Percentiles rank a stretch among this genome's conserved stretches.
These are phyloP conservation scores for Melanogaster broomeanus DNA, from an alignment of 768 basidiomycete species.

Conservation along the genomic window DNA sequence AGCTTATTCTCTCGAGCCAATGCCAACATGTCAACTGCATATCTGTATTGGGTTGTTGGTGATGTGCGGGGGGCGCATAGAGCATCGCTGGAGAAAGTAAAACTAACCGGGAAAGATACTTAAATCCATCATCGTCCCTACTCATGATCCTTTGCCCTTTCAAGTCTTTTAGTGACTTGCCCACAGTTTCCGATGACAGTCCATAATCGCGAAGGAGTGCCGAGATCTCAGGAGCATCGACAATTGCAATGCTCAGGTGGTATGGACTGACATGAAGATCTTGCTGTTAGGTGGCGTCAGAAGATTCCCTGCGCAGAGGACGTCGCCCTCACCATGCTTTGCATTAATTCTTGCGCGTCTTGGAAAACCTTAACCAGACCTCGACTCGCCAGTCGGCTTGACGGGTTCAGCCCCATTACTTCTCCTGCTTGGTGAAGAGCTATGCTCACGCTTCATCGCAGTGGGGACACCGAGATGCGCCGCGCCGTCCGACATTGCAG, in stretches of 20 bases:
- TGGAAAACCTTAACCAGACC: conserved; percentile 1
- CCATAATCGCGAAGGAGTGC: background rate
- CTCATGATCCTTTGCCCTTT: background rate
- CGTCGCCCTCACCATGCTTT: background rate
- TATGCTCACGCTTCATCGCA: background rate
- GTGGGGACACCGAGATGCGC: background rate
- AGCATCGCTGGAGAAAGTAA: background rate
- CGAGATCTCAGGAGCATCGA: background rate
- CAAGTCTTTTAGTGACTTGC: background rate
- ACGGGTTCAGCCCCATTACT: background rate
- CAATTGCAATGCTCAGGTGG: conserved; percentile 6
- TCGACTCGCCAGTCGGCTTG: background rate
- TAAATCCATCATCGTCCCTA: background rate
- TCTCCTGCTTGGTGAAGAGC: no score
- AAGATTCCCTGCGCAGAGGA: background rate
- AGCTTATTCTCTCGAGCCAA: conserved; percentile 2
- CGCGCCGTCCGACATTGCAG: no score
- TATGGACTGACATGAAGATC: conserved; percentile 3
- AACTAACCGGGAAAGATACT: conserved; percentile 8
- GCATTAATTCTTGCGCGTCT: background rate
- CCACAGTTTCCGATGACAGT: background rate
- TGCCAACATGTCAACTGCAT: conserved; percentile 6
- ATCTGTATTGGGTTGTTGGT: background rate
- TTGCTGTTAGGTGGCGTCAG: background rate
- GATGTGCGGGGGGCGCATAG: background rate